Evolutionary conservation across 2,329 filamentous ascomycete genomes (phyloP), one percentile per base, ranked within the genome.

Genomic region (Akanthomyces uredinophilus): DNA sequence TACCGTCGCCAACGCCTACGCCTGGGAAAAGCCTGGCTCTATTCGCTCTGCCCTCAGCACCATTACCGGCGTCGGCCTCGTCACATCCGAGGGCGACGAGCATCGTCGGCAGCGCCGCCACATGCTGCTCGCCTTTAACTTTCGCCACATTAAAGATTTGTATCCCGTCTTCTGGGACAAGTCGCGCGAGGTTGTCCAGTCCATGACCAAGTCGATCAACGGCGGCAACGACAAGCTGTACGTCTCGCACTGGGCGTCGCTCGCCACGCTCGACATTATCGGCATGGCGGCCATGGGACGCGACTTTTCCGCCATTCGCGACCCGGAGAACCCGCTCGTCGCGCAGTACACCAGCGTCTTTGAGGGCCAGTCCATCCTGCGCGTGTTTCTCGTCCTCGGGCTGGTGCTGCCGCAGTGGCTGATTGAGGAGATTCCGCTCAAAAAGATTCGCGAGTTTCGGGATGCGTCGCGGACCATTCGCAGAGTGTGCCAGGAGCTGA

Each of bases 41-140:
- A 67, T 90, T 35, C 77, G 83, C 39, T 74, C 75, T 49, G 79
- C 81, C 1, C 76, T 94, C 4, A 83, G 82, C 1, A 80, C 84
- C 24, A 78, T 92, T 29, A 78, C 94, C 14, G 89, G 91, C 11
- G 76, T 87, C 14, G 90, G 90, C 11, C 77, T 94, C 16, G 75
- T 97, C 43, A 78, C 97, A 13, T 90, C 91, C 2, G 93, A 97
- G 74, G 93, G 93, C n/a, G 90, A 96, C 14, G 90, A 93, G 69
- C 94, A 97, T 74, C 95, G 89, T 77, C 78, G 84, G 68, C 90
- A 92, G 76, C 83, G 93, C 52, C 92, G 90, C 72, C 87, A 88
- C 63, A 83, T 96, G 20, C 85, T 88, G 77, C 92, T 92, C 0
- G 90, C 91, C 2, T 96, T 96, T 73, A 82, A 87, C n/a, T 96